Base-by-base conservation (phyloP, 1,284 basidiomycete species). In the Exobasidium rhododendri region DNA sequence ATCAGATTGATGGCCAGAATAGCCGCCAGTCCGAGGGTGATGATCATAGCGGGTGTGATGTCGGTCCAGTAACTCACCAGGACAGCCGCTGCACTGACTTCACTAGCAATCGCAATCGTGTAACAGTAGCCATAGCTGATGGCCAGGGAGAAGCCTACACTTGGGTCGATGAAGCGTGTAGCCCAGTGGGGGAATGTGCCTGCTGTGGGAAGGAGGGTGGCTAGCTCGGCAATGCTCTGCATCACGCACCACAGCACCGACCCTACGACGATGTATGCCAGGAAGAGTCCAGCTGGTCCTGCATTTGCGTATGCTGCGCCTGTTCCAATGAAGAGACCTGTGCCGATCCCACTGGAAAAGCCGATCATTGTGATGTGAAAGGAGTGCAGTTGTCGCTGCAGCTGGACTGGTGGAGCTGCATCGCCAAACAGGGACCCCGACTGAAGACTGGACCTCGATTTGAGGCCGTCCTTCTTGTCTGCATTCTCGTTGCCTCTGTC, bases 71-170 rank as follows among this genome's bases (percentile, higher is more conserved):
- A 71, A 56, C 68, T 62, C 45, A 72, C 65, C 20, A 92, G 82
- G 13, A 92, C 85, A 1, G 89, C 85, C 0, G 88, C 85, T 20
- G 90, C 90, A 61, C 86, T 86, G 14, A 92, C 81, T 74, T 92
- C 90, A 3, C 89, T 87, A 2, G 90, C 89, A 28, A 91, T 83
- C 61, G 81, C 77, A 69, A 83, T 80, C 32, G 57, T 35, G 31
- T 65, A 59, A 14, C 10, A 67, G 63, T 66, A 57, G 46, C 64
- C 64, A 66, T 17, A 64, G 63, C 65, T 69, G 60, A 59, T 68
- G 2, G 76, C 66, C n/a, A 63, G 40, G 22, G 65, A 54, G 52
- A 67, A 68, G 49, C 59, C 60, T 32, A 66, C 53, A 31, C 56
- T 58, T 29, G 65, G 57, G 30, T 61, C 61, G 54, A 68, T 57